Evolutionary conservation across 2,329 filamentous ascomycete species (phyloP).

Genomic region (Dactylellina sp.): DNA sequence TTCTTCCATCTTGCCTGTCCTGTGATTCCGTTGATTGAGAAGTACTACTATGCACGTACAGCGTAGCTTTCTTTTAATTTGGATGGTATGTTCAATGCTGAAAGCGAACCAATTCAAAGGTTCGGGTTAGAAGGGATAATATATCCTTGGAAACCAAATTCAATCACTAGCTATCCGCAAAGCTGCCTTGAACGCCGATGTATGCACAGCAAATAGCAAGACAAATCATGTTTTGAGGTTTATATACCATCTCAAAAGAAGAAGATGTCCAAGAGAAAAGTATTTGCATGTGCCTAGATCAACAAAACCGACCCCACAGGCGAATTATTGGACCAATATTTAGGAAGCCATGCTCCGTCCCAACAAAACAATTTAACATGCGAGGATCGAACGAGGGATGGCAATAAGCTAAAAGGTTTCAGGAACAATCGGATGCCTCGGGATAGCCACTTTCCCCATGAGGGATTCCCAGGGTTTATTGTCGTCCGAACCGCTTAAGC

Average conservation of each 20-base stretch:
- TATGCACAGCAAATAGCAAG: no score
- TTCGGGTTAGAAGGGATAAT: not conserved
- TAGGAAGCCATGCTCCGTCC: slow-evolving; percentile 5
- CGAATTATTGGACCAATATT: not conserved
- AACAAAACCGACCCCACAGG: slow-evolving; percentile 16
- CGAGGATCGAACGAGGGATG: not conserved
- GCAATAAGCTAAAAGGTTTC: not conserved
- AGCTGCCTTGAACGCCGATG: no score
- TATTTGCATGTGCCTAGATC: slow-evolving; percentile 20
- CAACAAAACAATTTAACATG: slow-evolving; percentile 30
- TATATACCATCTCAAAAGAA: not conserved
- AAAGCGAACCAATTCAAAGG: no score
- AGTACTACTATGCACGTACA: no score
- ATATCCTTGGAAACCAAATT: no score
- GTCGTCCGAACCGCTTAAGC: slow-evolving; percentile 8
- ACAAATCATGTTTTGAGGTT: not conserved
- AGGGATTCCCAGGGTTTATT: not conserved
- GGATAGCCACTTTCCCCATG: slow-evolving; percentile 11
- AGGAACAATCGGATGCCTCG: slow-evolving; percentile 15
- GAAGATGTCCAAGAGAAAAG: slow-evolving; percentile 18
- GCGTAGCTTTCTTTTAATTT: no score
- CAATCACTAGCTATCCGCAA: no score
- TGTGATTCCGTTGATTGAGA: not conserved
- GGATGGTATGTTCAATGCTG: no score
- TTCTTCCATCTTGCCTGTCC: slow-evolving; percentile 16